Base-by-base conservation (phyloP, 1,139 yeast genomes). In the Lodderomyces metapsilosis region DNA sequence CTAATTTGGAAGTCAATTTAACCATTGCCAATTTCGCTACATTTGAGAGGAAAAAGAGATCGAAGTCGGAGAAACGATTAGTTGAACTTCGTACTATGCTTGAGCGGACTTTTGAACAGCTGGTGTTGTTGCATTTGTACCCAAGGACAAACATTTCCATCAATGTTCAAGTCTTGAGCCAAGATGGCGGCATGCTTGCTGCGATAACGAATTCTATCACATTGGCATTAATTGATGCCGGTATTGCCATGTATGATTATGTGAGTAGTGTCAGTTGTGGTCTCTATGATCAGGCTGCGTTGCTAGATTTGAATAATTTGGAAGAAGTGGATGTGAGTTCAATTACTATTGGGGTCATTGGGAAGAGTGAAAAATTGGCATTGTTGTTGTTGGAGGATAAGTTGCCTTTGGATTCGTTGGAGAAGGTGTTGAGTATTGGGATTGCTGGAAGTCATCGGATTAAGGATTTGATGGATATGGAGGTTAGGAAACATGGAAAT, bases 201-300 rank as follows among this genome's bases (percentile, higher is more conserved):
- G 76, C 87, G 1, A 79, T 94, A 54, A 74, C 88, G 38, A 92
- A 94, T 58, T 88, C 97, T n/a, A 78, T 87, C 39, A 88, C 96
- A 1, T 67, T 92, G 51, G 98, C 96, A 0, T 70, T 92, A 39
- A 81, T 92, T 36, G 98, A 94, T 64, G 97, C 98, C 1, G 98
- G 98, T 36, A 83, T 92, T 35, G 87, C 97, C 13, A 84, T 92
- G 88, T 85, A 85, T 56, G 98, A 92, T 59, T 91, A 88, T 57
- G 85, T 92, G 11, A 78, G 89, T 40, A 82, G 95, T 3, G 76
- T 88, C 27, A 76, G 84, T 27, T 87, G 91, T 6, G 98, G 97
- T 0, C 64, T 88, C 31, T 84, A 81, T 56, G 92, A 85, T 52
- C 79, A 78, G 45, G 76, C 80, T 11, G 89, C 96, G 11, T 66